phyloP scores from a whole-genome alignment of 2,329 filamentous ascomycete genomes.

The Sporothrix protearum region DNA sequence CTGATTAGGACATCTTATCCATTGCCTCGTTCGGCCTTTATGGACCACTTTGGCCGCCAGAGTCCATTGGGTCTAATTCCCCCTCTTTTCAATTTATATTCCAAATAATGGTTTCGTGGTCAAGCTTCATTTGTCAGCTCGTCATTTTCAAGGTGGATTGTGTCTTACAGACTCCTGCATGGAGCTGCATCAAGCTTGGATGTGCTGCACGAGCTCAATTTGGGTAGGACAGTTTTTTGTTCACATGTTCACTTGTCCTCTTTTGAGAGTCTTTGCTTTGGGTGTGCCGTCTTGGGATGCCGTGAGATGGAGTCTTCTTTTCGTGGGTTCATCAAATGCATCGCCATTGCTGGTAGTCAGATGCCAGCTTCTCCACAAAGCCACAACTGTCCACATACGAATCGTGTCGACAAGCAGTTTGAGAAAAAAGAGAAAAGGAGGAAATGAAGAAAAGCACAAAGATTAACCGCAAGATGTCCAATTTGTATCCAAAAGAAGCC shows the following conservation, averaged over 20 bases:
- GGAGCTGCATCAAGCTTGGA: neutral
- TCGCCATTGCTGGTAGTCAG: no score
- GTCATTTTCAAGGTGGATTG: neutral
- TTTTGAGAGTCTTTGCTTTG: no score
- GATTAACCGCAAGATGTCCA: neutral
- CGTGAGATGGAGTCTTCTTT: neutral
- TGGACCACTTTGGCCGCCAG: neutral
- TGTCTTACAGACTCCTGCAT: neutral
- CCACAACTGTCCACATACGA: no score
- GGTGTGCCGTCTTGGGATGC: no score
- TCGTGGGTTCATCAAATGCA: neutral
- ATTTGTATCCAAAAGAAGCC: neutral
- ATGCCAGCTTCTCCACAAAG: no score
- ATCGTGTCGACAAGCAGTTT: neutral
- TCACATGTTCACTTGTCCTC: no score
- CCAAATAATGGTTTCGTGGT: neutral
- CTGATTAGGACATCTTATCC: neutral
- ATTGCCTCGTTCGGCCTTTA: neutral
- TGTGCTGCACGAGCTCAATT: no score
- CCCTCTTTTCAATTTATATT: neutral
- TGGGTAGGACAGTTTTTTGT: no score
- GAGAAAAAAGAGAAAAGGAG: neutral
- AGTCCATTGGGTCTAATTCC: no score
- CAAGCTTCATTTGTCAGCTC: neutral
- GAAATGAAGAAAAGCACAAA: no score